Base-by-base conservation (phyloP, 345 rosid species). In the Triadica sebifera region DNA sequence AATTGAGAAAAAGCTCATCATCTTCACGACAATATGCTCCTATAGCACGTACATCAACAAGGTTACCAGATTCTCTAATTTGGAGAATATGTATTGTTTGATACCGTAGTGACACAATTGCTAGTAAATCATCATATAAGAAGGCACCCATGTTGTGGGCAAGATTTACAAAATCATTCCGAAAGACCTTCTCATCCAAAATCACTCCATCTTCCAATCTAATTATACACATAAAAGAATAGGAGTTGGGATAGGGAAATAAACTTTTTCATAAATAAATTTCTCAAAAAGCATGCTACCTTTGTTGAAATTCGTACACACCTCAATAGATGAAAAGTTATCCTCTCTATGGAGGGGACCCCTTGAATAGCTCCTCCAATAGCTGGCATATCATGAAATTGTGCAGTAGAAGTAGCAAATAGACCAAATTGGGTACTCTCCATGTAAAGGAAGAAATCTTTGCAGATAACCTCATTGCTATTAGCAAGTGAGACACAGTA, bases 361-460 rank as follows among this genome's bases (percentile, higher is more conserved):
- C 98, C 99, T 6, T 78, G 96, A 71, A 91, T 84, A 41, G 97
- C 97, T 37, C 87, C 91, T 56, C 84, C 93, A 34, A 49, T 67
- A 72, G 91, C 79, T 73, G 96, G 85, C 1, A 91, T 85, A 75
- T 92, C 97, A 67, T 92, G 98, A 82, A 87, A 81, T 85, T 86
- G 99, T 41, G 93, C 81, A 15, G 99, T 89, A 47, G 96, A 90
- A 67, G 99, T 92, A 75, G 94, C 99, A 83, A 95, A 95, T 25
- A 95, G 74, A 50, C 97, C 99, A 20, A 91, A 91, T 57, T 88
- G 92, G 51, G 70, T 81, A 75, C 82, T 71, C 76, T 86, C 91
- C 81, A 86, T 43, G 82, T 89, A 93, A 20, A 95, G 89, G 73
- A 95, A 95, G 87, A 93, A 91, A 81, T 95, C 98, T 82, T 91